Base-by-base conservation (phyloP, 176 grass and related monocot species). In the Bolboschoenus planiculmis region DNA sequence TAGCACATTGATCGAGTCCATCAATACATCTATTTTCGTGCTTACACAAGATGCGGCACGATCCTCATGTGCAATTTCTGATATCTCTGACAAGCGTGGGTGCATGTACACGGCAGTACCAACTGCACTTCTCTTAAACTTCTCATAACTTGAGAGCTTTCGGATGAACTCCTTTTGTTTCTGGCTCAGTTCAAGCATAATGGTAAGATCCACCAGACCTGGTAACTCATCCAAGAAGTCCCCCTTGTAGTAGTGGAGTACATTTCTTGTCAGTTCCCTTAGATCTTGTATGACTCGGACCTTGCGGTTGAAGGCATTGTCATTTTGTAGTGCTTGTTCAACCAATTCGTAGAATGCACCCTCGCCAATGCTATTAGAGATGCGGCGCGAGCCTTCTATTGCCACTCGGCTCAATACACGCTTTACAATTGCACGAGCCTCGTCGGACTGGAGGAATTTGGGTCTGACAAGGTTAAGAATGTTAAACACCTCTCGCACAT, bases 191-290 rank as follows among this genome's bases (percentile, higher is more conserved):
- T 93, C 92, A 58, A 98, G 83, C 62, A 98, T 88, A 40, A 98
- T 85, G 0, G 92, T 95, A 39, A 95, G 87, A 85, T 98, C 96
- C 42, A 95, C 56, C 64, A 98, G 84, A 31, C 96, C 95, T 81
- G 95, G 92, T 26, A 98, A 81, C 78, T 98, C 95, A 78, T 98
- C 95, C 79, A 98, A 90, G 66, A 98, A 90, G 60, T 95, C 95
- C 46, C 96, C 95, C 85, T 85, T 95, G 20, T 98, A 98, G 75
- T 98, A 98, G 79, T 98, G 96, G 85, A 98, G 90, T 74, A 98
- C 96, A 64, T 91, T 84, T 34, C 93, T 88, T 5, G 96, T 98
- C 78, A 98, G 55, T 88, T 98, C 96, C 60, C 96, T 84, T 37
- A 98, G 89, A 79, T 94, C 83, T 90, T 88, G 85, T 83, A 98